phyloP scores from a whole-genome alignment of 371 early-diverging fungal genomes.

The Conidiobolus incongruus region DNA sequence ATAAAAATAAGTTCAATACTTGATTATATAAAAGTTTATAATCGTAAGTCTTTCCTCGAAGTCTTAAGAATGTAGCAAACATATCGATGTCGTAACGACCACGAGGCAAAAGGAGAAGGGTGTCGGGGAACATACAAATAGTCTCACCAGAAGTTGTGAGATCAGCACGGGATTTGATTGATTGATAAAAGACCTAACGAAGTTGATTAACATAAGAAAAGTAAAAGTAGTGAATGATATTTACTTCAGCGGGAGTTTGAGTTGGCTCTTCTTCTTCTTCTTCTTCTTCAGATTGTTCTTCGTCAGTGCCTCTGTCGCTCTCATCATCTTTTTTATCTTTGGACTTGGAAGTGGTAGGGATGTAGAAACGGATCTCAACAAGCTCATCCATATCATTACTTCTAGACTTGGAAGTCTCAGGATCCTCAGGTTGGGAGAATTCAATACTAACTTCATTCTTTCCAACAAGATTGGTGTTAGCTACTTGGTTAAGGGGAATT shows the following conservation, averaged over 20 bases:
- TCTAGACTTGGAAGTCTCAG: constrained; percentile 18
- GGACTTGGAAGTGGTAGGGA: constrained; percentile 39
- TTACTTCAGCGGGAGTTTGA: constrained; percentile 46
- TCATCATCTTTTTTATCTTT: constrained; percentile 42
- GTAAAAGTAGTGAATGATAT: too few relatives aligned
- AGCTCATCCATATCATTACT: constrained; percentile 38
- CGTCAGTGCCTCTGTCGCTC: too few relatives aligned
- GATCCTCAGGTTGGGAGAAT: constrained; percentile 41
- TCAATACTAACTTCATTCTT: constrained; percentile 89
- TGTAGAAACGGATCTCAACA: constrained; percentile 81
- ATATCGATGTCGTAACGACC: constrained; percentile 93
- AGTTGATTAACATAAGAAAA: too few relatives aligned
- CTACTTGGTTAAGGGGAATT: constrained; percentile 68
- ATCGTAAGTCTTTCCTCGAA: constrained; percentile 94
- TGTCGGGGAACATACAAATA: constrained; percentile 73
- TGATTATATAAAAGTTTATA: constrained; percentile 82
- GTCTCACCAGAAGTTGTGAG: constrained; percentile 69
- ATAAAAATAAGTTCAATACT: constrained; percentile 61
- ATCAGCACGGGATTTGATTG: constrained; percentile 77
- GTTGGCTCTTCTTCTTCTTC: constrained; percentile 24
- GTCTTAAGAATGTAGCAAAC: constrained; percentile 71
- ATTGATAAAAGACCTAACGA: constrained; percentile 82
- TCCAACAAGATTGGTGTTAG: constrained; percentile 63
- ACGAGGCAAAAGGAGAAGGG: constrained; percentile 77
- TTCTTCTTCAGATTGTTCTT: constrained; percentile 13